Evolutionary conservation across 768 basidiomycete species (phyloP).

Genomic region (Cubamyces sp.): DNA sequence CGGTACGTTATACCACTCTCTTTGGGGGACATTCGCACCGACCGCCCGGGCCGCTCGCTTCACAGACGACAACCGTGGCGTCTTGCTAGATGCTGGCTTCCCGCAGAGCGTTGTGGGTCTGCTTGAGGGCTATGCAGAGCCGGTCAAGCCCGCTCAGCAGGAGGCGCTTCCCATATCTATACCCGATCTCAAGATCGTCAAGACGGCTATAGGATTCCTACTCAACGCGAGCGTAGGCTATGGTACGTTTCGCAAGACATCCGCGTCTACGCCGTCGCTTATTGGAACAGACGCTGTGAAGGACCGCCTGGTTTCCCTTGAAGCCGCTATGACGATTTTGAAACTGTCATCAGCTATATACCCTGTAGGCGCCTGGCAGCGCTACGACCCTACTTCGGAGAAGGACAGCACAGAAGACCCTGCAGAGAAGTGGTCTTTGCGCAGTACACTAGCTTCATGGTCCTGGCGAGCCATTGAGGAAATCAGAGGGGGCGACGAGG

Average conservation of each 20-base stretch:
- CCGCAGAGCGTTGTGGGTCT: conserved; percentile 69
- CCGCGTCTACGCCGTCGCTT: background rate
- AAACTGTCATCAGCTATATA: conserved; percentile 71
- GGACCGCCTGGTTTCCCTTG: conserved; percentile 65
- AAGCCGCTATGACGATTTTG: conserved; percentile 69
- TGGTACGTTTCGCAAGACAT: conserved; percentile 49
- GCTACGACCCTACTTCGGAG: conserved; percentile 3
- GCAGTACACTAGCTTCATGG: conserved; percentile 72
- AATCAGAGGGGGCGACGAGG: conserved; percentile 60
- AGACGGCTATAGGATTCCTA: conserved; percentile 78
- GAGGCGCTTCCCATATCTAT: conserved; percentile 57
- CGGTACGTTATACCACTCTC: conserved; percentile 46
- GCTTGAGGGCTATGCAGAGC: conserved; percentile 63
- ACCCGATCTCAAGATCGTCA: conserved; percentile 70
- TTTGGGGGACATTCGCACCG: background rate
- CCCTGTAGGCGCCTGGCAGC: conserved; percentile 68
- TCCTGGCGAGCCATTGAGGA: conserved; percentile 77
- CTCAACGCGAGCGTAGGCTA: conserved; percentile 79
- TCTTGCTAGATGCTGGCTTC: conserved; percentile 70
- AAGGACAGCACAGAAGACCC: conserved; percentile 32
- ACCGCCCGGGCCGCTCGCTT: background rate
- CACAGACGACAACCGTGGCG: conserved; percentile 75
- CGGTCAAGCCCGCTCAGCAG: conserved; percentile 43
- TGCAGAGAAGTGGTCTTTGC: conserved; percentile 67
- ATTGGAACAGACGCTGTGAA: conserved; percentile 65